phyloP scores from a whole-genome alignment of 441 rosid species.

The Arabidopsis lyrata region DNA sequence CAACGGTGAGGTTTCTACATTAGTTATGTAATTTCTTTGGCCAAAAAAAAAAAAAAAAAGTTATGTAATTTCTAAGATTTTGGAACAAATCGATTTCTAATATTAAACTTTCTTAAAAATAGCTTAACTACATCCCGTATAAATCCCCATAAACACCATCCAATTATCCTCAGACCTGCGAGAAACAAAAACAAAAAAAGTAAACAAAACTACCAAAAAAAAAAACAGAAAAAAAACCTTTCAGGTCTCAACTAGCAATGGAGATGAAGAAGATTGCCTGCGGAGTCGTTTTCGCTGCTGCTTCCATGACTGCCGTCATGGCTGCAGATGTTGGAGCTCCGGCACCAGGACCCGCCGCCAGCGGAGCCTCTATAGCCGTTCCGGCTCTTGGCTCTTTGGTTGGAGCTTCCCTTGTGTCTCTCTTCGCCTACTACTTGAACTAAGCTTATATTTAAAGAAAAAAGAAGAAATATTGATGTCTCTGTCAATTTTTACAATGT shows the following conservation, averaged over 20 bases:
- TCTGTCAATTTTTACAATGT: slow-evolving; percentile 10
- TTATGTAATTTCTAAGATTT: not conserved
- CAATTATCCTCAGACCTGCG: slow-evolving; percentile 43
- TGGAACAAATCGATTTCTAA: slow-evolving; percentile 6
- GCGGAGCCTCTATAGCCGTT: slow-evolving; percentile 52
- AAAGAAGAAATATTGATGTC: slow-evolving; percentile 7
- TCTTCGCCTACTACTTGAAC: slow-evolving; percentile 62
- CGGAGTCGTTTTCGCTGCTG: slow-evolving; percentile 58
- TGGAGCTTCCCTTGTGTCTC: slow-evolving; percentile 70
- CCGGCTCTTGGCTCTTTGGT: slow-evolving; percentile 65
- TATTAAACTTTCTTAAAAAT: slow-evolving; percentile 11
- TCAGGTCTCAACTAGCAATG: slow-evolving; percentile 55
- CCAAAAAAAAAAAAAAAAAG: no score
- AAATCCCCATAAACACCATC: slow-evolving; percentile 3
- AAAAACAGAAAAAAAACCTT: slow-evolving; percentile 29
- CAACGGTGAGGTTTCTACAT: slow-evolving; percentile 3
- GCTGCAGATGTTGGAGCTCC: slow-evolving; percentile 50
- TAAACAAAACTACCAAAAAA: slow-evolving; percentile 2
- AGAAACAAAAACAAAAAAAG: slow-evolving; percentile 16
- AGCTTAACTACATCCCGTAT: slow-evolving; percentile 23
- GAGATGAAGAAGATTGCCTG: slow-evolving; percentile 76
- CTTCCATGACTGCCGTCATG: slow-evolving; percentile 63
- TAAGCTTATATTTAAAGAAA: slow-evolving; percentile 31
- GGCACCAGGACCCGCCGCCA: slow-evolving; percentile 55
- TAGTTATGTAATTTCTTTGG: slow-evolving; percentile 3